Base-by-base conservation (phyloP, 176 grass and related monocot species). In the Carex pumila region DNA sequence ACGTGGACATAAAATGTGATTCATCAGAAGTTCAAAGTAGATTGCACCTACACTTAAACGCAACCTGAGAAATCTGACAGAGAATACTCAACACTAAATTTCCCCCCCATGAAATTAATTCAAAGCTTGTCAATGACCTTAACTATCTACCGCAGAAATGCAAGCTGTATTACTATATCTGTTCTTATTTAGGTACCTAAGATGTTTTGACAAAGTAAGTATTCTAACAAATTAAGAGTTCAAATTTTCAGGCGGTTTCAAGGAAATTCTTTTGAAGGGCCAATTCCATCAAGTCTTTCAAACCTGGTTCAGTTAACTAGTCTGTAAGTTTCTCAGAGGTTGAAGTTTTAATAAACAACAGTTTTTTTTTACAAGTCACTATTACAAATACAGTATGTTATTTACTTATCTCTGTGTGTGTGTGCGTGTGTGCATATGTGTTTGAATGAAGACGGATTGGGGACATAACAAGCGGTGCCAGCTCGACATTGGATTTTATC, bases 191-290 rank as follows among this genome's bases (percentile, higher is more conserved):
- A 6, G 75, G 19, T 50, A 34, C 12, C 64, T 19, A n/a, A 30
- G 17, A 6, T 72, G 31, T 68, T 78, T 21, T 79, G 19, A 80
- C 17, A 56, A 84, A 56, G 34, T 25, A 67, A 61, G 11, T 79
- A 18, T 79, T 49, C n/a, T 79, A 36, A 74, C 37, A 22, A 74
- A 79, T 78, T 84, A 37, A 29, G 21, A 9, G 12, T 57, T 66
- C 65, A 19, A 62, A 84, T 74, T 61, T 67, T 30, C 72, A 98
- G 92, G 84, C 77, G 89, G 68, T 90, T 98, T 69, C 92, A 94
- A 85, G 95, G 95, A 0, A 98, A 94, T 87, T 91, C 86, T 71
- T 94, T 98, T 71, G 64, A 92, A 89, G 95, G 92, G 76, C 89
- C 92, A 61, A 68, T 98, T 87, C 95, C 92, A 61, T 18, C 66